A percentile compares a stretch with the other conserved stretches of the same genome.
Evolutionary conservation across 441 rosid species (phyloP).

Genomic region (Syzygium malaccense): DNA sequence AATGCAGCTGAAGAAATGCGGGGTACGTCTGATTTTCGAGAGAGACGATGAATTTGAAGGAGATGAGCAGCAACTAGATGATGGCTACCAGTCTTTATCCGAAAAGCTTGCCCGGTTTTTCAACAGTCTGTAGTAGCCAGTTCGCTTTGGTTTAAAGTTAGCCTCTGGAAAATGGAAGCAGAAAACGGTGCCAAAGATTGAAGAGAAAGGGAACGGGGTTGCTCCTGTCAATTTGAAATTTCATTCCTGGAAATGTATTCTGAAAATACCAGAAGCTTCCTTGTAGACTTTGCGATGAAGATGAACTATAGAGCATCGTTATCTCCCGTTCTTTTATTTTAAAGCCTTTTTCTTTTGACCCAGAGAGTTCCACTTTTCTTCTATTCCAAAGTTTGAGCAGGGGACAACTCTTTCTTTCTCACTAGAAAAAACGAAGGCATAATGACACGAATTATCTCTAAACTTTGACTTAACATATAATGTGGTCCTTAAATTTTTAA

Average conservation of each 20-base stretch:
- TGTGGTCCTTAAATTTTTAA: too few relatives aligned
- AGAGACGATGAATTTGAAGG: slow-evolving; percentile 36
- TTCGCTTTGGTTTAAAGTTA: background rate
- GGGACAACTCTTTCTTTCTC: background rate
- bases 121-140: background rate
- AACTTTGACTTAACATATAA: too few relatives aligned
- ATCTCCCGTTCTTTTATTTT: background rate
- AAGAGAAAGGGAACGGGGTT: background rate
- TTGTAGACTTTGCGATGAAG: too few relatives aligned
- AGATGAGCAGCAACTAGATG: slow-evolving; percentile 10
- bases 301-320: background rate
- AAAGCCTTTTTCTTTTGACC: background rate
- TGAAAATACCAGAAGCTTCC: background rate
- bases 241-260: background rate
- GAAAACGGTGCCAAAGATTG: background rate
- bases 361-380: background rate
- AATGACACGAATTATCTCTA: too few relatives aligned
- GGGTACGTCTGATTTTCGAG: slow-evolving; percentile 37
- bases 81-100: slow-evolving; percentile 25
- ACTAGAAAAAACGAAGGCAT: too few relatives aligned
- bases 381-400: background rate
- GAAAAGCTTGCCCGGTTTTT: slow-evolving; percentile 40
- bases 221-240: background rate
- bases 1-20: slow-evolving; percentile 28
- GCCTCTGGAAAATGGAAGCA: background rate